Evolutionary conservation across 306 rosid genomes (phyloP), one percentile per base, ranked within the genome.

Genomic region (Sicyos edulis): DNA sequence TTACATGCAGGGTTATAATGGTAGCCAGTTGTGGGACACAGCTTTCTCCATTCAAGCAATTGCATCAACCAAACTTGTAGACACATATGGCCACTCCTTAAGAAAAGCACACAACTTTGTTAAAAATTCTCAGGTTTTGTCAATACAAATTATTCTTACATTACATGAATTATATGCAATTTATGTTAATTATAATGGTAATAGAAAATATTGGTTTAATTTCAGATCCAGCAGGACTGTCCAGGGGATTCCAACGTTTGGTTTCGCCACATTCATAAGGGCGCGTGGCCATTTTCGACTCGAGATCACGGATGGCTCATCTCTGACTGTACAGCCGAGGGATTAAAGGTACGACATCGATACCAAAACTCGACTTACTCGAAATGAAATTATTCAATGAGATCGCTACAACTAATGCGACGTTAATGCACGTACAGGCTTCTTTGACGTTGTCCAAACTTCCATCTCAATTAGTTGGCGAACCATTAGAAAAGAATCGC

Each of bases 321-420:
- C 78, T 90, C 96, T 66, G 96, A 90, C 85, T 90, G 96, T 82
- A 90, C 96, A 3, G 90, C 96, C 3, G 96, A 90, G 88, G 95
- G 92, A 79, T 78, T 90, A 56, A 90, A 90, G 78, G 96, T 90
- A 77, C 71, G 58, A 70, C 61, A n/a, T 20, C 65, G 6, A 37
- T 4, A 75, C 50, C n/a, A 3, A 65, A 16, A 52, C 19, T 15
- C 19, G 1, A 15, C 20, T 52, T 52, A 6, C 8, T 42, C 9
- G 8, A 6, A 34, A 34, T 7, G 1, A 42, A 42, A 42, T 42
- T 42, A 42, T 42, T 42, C 47, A 42, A 42, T 8, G 9, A 42
- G 1, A 6, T 2, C 7, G 47, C 9, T 7, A 42, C 47, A 29
- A 29, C 4, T 29, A 42, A 42, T 42, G 47, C 8, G 47, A 5